Base-by-base conservation (phyloP, 202 grass and related monocot species). In the Cymbopogon flexuosus region DNA sequence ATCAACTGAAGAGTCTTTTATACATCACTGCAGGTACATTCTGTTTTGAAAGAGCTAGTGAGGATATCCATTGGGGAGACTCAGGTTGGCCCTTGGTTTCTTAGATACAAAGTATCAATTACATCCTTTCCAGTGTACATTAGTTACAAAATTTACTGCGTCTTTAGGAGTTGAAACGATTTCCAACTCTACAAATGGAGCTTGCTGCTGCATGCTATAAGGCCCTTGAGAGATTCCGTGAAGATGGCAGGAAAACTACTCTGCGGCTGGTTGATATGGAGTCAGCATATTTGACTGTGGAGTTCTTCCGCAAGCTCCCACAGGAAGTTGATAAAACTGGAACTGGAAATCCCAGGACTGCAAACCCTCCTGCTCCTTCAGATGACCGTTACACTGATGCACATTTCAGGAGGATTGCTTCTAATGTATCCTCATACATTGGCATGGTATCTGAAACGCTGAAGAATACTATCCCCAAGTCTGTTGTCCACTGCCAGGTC, bases 221-320 rank as follows among this genome's bases (percentile, higher is more conserved):
- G 47, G 80, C 95, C 58, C 78, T 97, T 5, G 95, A 97, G 59
- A 94, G 66, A 84, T 97, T 94, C 35, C 92, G 88, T 80, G 92
- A 93, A 69, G 95, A 97, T 19, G 80, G 95, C 45, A 81, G 68
- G 21, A 97, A 94, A 81, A 97, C 95, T 72, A 84, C 87, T 68
- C 27, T 97, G 45, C 84, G 95, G 6, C 46, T 97, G 70, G 94
- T 97, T 69, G 94, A 97, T 30, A 97, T 97, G 94, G 94, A 97
- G 57, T 40, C 92, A 15, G 85, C 90, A 66, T 97, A 97, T 82
- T 83, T 94, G 71, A 97, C 94, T 1, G 94, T 94, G 62, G 94
- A 97, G 11, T 97, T 97, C 86, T 97, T 97, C 90, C 81, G 95
- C 72, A 94, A 94, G 68, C 95, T 97, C 73, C 92, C 95, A 69